phyloP scores from a whole-genome alignment of 139 green algal species.

The Gonium pectorale region DNA sequence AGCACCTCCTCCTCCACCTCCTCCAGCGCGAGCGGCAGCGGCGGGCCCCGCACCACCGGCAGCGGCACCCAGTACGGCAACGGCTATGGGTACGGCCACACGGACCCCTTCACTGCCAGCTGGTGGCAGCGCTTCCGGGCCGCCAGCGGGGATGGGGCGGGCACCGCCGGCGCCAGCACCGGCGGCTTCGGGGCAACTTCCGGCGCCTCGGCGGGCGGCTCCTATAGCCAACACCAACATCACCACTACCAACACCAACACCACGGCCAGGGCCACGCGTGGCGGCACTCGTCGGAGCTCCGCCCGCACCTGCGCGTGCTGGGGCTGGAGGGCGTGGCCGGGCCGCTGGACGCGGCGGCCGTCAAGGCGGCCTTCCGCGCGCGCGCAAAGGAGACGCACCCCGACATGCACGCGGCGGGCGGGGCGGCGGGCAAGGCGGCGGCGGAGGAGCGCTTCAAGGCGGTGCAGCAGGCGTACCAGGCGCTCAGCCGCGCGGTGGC shows the following conservation, averaged over 20 bases:
- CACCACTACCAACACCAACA: neutral
- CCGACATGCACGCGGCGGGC: conserved; percentile 6
- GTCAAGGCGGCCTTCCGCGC: conserved; percentile 38
- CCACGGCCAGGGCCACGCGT: too few relatives aligned
- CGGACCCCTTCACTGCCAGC: conserved; percentile 6
- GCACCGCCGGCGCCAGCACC: neutral
- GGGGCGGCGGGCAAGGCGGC: conserved; percentile 19
- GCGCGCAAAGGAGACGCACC: conserved; percentile 28
- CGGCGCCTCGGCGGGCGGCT: neutral
- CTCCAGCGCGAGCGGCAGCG: too few relatives aligned
- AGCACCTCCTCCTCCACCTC: too few relatives aligned
- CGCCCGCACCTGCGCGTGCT: neutral
- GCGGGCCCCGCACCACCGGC: too few relatives aligned
- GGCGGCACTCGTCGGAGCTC: neutral
- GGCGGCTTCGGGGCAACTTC: neutral
- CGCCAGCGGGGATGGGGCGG: too few relatives aligned
- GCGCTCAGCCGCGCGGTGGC: conserved; percentile 19
- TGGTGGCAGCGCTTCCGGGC: conserved; percentile 45
- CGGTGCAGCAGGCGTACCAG: conserved; percentile 31
- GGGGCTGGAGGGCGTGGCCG: neutral
- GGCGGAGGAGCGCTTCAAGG: conserved; percentile 38
- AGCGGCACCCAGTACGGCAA: too few relatives aligned
- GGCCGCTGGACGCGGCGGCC: neutral
- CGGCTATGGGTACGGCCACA: too few relatives aligned
- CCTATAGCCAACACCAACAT: neutral